Conservation (phyloP, 2,329 filamentous ascomycete species). For the Alternaria sp. region DNA sequence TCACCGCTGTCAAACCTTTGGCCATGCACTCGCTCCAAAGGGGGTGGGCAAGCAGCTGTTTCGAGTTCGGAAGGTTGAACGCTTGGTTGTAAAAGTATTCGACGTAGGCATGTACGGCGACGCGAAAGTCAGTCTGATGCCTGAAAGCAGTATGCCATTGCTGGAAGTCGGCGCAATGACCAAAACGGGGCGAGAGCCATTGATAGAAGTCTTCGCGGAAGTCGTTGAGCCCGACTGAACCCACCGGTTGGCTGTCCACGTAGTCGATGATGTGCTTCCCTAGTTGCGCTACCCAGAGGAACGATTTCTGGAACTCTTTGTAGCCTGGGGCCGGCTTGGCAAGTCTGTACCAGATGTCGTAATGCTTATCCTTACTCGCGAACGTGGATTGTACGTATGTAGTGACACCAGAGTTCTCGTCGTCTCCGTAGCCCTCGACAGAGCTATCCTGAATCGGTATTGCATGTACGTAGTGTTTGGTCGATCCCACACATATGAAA, state of each 20-base stretch:
- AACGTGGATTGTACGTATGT: conserved; percentile 69
- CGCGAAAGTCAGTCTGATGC: conserved; percentile 65
- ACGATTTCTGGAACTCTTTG: conserved; percentile 64
- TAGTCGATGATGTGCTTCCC: conserved; percentile 76
- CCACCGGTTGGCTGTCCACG: conserved; percentile 44
- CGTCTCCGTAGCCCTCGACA: conserved; percentile 69
- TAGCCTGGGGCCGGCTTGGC: conserved; percentile 65
- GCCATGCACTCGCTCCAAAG: conserved; percentile 61
- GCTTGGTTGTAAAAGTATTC: conserved; percentile 72
- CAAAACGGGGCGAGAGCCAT: conserved; percentile 63
- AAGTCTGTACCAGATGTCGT: conserved; percentile 69
- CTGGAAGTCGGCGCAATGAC: conserved; percentile 50
- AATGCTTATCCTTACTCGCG: conserved; percentile 22
- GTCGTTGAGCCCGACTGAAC: conserved; percentile 54
- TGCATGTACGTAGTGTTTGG: conserved; percentile 59
- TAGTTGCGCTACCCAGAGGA: conserved; percentile 74
- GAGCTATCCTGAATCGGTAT: conserved; percentile 66
- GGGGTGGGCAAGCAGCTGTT: conserved; percentile 45
- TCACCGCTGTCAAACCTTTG: conserved; percentile 7
- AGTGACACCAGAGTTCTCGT: conserved; percentile 55
- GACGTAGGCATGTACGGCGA: conserved; percentile 64
- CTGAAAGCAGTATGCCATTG: conserved; percentile 60
- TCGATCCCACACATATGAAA: conserved; percentile 53
- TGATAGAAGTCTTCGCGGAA: conserved; percentile 64
- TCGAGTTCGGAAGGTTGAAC: conserved; percentile 53